Conservation (phyloP, 495 filamentous ascomycete genomes). For the Lepraria neglecta region DNA sequence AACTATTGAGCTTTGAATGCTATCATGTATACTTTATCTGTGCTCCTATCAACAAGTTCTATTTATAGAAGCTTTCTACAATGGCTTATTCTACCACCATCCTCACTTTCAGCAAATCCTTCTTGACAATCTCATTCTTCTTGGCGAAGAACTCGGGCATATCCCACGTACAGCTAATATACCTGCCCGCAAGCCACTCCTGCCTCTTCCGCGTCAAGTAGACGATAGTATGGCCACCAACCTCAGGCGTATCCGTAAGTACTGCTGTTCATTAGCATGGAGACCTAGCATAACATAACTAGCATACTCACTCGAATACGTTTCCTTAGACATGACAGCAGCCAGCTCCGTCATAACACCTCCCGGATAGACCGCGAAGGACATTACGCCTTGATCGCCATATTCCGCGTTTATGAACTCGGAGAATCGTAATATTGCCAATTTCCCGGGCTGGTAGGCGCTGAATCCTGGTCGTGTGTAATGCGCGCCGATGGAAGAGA, state of each 20-base stretch:
- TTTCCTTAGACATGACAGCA: neutral
- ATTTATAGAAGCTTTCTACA: too few relatives aligned
- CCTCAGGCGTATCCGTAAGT: conserved; percentile 36
- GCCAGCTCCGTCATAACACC: conserved; percentile 42
- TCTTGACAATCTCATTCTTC: conserved; percentile 41
- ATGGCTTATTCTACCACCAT: neutral
- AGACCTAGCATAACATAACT: too few relatives aligned
- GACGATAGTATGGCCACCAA: conserved; percentile 44
- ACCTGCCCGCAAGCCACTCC: conserved; percentile 48
- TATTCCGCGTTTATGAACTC: conserved; percentile 40
- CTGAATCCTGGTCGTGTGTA: conserved; percentile 28
- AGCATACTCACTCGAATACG: neutral
- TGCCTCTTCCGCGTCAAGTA: conserved; percentile 43
- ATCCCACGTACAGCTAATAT: conserved; percentile 42
- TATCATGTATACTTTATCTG: too few relatives aligned
- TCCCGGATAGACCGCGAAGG: conserved; percentile 47
- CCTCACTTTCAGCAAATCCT: conserved; percentile 41
- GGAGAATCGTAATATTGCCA: conserved; percentile 44
- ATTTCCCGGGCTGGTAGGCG: conserved; percentile 43
- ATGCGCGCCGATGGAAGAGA: conserved; percentile 42
- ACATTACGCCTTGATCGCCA: conserved; percentile 40
- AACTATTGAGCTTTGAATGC: too few relatives aligned
- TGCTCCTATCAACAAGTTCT: too few relatives aligned
- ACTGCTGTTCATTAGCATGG: neutral
- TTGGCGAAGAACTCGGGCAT: conserved; percentile 42